These are phyloP conservation scores for Lunularia cruciata DNA, from an alignment of 225 moss, liverwort and hornwort genomes.

Conservation along the genomic window DNA sequence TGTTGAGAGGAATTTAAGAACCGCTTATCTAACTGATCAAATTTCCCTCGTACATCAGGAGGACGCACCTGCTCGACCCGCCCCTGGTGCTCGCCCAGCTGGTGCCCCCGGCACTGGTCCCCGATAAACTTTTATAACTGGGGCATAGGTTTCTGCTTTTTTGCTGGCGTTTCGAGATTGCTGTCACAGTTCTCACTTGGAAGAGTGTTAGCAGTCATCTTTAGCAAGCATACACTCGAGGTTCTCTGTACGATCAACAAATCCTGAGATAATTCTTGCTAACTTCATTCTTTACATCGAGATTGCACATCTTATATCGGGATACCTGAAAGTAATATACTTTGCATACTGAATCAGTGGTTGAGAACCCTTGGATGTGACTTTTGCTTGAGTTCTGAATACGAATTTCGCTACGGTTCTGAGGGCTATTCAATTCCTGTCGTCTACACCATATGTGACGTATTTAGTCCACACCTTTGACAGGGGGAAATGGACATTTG, in stretches of 20 bases:
- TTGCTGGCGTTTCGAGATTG: not conserved
- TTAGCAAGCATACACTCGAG: constrained; percentile 6
- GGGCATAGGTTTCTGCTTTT: not conserved
- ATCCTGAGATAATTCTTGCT: constrained; percentile 9
- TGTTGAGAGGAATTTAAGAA: not conserved
- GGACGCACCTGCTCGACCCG: constrained; percentile 45
- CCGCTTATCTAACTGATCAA: not conserved
- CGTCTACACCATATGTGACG: too few relatives aligned
- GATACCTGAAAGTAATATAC: constrained; percentile 19
- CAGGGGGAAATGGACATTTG: too few relatives aligned
- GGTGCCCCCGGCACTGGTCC: constrained; percentile 20
- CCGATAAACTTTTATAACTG: not conserved
- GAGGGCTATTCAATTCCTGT: too few relatives aligned
- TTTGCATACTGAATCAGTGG: constrained; percentile 16
- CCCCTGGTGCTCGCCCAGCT: constrained; percentile 43
- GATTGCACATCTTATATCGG: not conserved
- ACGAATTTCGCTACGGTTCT: too few relatives aligned
- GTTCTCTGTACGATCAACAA: not conserved
- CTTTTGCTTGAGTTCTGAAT: too few relatives aligned
- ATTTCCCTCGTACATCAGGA: constrained; percentile 36
- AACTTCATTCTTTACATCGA: not conserved
- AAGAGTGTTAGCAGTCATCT: not conserved
- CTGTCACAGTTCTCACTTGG: not conserved
- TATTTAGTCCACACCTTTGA: too few relatives aligned
- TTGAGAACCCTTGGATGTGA: constrained; percentile 37